Conservation (phyloP, 192 early-diverging fungal species). For the Allomyces macrogynus region DNA sequence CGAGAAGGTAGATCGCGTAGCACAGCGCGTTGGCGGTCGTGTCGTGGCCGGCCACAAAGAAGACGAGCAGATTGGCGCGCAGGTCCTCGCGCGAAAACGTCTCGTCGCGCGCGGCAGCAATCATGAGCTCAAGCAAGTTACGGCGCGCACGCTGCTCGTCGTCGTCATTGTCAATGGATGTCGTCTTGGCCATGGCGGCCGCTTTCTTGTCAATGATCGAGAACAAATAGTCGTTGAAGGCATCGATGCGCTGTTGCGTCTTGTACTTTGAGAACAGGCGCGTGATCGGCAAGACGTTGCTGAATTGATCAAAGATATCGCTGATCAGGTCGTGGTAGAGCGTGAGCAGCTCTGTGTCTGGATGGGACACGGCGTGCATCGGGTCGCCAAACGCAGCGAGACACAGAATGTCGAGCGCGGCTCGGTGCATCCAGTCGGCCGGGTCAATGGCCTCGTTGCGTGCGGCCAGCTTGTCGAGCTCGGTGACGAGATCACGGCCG, state of each 20-base stretch:
- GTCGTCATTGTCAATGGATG: neutral
- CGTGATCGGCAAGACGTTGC: neutral
- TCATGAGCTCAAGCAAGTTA: neutral
- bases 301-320: neutral
- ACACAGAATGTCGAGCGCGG: neutral
- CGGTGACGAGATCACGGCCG: constrained; percentile 10
- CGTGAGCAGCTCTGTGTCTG: neutral
- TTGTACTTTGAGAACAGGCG: neutral
- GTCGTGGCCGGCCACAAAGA: neutral
- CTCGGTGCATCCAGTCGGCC: neutral
- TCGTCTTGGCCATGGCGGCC: neutral
- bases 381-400: neutral
- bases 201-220: neutral
- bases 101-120: neutral
- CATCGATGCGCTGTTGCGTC: neutral
- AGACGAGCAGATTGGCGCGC: neutral
- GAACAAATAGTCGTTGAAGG: neutral
- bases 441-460: neutral
- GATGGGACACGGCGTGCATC: neutral
- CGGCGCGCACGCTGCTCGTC: neutral
- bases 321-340: neutral
- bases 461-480: constrained; percentile 7
- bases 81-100: neutral
- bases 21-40: neutral
- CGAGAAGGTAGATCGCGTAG: neutral